Percentiles rank a stretch among this genome's conserved stretches.
Evolutionary conservation across 2,329 filamentous ascomycete genomes (phyloP).

Genomic region (Elsinoe perseae): DNA sequence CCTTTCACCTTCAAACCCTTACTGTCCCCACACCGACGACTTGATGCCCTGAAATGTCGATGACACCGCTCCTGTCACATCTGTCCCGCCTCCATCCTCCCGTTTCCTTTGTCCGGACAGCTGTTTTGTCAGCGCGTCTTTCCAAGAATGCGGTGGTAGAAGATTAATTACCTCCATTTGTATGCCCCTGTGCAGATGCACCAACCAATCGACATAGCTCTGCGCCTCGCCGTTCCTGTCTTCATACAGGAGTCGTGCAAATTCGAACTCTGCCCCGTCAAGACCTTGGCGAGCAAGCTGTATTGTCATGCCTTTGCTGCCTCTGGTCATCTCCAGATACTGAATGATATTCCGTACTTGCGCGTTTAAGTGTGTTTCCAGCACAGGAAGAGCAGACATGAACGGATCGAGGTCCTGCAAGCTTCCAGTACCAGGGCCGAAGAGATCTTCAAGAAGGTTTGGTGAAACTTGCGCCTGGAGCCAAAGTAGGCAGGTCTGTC

Average conservation of each 20-base stretch:
- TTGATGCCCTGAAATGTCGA: slow-evolving; percentile 33
- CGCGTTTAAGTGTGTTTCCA: slow-evolving; percentile 87
- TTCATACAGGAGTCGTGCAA: slow-evolving; percentile 82
- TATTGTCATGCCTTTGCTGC: slow-evolving; percentile 79
- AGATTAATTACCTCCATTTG: slow-evolving; percentile 61
- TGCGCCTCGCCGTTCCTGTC: slow-evolving; percentile 97
- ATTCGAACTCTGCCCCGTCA: slow-evolving; percentile 94
- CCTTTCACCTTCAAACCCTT: background rate
- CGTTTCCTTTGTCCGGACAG: slow-evolving; percentile 62
- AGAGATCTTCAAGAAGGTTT: slow-evolving; percentile 82
- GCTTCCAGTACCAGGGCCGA: slow-evolving; percentile 64
- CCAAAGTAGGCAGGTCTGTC: slow-evolving; percentile 86
- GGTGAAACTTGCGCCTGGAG: slow-evolving; percentile 86
- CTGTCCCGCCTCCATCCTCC: slow-evolving; percentile 41
- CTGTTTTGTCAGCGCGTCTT: slow-evolving; percentile 25
- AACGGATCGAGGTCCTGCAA: slow-evolving; percentile 76
- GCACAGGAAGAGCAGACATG: slow-evolving; percentile 66
- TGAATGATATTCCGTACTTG: slow-evolving; percentile 91
- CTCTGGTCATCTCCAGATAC: slow-evolving; percentile 70
- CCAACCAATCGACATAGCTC: slow-evolving; percentile 97
- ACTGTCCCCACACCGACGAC: slow-evolving; percentile 35
- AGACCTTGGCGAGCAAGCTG: slow-evolving; percentile 88
- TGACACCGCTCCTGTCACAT: slow-evolving; percentile 21
- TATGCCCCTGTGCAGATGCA: slow-evolving; percentile 87
- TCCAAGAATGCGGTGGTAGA: background rate